Evolutionary conservation across 176 grass and related monocot genomes (phyloP).

Genomic region (Zizania latifolia): DNA sequence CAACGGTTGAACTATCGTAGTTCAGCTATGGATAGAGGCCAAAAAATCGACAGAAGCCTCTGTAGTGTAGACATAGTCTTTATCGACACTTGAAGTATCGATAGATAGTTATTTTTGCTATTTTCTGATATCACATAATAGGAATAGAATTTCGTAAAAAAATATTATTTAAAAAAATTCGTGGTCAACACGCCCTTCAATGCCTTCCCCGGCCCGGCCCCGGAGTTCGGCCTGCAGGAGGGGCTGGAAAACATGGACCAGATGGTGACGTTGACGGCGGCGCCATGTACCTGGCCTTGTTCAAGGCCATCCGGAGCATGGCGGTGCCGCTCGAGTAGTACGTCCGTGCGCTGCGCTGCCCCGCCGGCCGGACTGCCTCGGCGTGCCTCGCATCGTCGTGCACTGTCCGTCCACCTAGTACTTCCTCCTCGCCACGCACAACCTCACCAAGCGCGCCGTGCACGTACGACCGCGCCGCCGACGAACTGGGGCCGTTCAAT

Average conservation of each 20-base stretch:
- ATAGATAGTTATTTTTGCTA: no score
- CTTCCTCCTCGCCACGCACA: slow-evolving; percentile 29
- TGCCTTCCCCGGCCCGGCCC: slow-evolving; percentile 25
- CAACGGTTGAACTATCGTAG: no score
- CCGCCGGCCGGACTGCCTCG: slow-evolving; percentile 27
- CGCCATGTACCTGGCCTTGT: neutral
- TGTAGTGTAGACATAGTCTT: no score
- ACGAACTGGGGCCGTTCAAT: slow-evolving; percentile 22
- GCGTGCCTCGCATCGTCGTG: slow-evolving; percentile 14
- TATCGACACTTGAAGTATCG: no score
- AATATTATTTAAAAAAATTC: no score
- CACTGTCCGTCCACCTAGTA: slow-evolving; percentile 39
- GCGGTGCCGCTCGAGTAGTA: slow-evolving; percentile 32
- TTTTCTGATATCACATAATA: no score
- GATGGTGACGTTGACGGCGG: neutral
- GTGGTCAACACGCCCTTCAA: slow-evolving; percentile 50
- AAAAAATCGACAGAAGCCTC: no score
- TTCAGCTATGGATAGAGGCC: no score
- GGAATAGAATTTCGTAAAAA: no score
- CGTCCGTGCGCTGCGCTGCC: slow-evolving; percentile 7
- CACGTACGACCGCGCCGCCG: slow-evolving; percentile 17
- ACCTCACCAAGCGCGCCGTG: slow-evolving; percentile 11
- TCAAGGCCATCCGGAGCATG: slow-evolving; percentile 15
- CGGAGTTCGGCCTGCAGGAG: slow-evolving; percentile 27
- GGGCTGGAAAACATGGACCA: slow-evolving; percentile 32